These are phyloP conservation scores for Neckera pumila DNA, from an alignment of 225 moss, liverwort and hornwort species.

Conservation along the genomic window DNA sequence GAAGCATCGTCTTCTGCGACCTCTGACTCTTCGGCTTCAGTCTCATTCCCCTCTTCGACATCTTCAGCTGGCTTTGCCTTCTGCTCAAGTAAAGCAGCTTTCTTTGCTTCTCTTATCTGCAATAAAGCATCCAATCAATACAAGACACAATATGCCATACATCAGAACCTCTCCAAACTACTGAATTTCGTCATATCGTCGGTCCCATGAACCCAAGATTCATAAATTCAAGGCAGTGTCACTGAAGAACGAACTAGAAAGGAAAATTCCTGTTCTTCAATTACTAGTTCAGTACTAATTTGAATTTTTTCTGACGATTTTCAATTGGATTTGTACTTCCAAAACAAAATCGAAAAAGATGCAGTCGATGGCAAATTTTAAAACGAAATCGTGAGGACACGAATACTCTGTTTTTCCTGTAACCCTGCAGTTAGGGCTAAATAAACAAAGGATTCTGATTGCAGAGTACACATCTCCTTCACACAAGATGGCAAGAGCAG, in stretches of 20 bases:
- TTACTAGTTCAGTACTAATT: neutral
- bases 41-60: constrained; percentile 18
- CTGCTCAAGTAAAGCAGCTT: constrained; percentile 48
- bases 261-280: neutral
- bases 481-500: neutral
- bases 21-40: constrained; percentile 32
- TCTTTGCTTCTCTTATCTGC: constrained; percentile 80
- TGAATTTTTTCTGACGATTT: neutral
- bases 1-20: constrained; percentile 3
- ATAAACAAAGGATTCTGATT: neutral
- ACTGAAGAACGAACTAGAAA: neutral
- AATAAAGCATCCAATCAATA: constrained; percentile 1
- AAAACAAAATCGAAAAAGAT: neutral
- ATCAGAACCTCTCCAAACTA: neutral
- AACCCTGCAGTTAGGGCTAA: neutral
- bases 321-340: neutral
- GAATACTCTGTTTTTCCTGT: too few relatives aligned
- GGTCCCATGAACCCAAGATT: neutral
- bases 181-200: neutral
- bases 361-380: neutral
- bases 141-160: neutral
- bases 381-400: neutral
- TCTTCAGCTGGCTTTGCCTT: constrained; percentile 24
- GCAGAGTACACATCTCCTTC: neutral
- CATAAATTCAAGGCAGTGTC: neutral